Evolutionary conservation across 2,329 filamentous ascomycete species (phyloP).

Genomic region (Lizonia empirigonia): DNA sequence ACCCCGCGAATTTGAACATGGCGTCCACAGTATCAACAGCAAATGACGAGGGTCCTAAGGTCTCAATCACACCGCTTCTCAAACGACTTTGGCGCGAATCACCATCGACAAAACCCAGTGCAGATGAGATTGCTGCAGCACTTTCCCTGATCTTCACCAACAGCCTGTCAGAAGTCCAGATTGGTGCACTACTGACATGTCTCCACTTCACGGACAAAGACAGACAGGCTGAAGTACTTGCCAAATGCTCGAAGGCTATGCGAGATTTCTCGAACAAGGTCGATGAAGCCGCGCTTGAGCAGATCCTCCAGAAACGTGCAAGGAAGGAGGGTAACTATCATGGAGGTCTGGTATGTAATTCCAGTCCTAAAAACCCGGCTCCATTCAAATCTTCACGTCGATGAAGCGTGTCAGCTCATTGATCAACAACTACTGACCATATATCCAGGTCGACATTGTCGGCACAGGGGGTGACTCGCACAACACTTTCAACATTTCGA

Average conservation of each 20-base stretch:
- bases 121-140: constrained; percentile 85
- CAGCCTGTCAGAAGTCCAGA: constrained; percentile 84
- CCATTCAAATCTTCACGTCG: background rate
- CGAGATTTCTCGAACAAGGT: constrained; percentile 75
- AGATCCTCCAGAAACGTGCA: constrained; percentile 65
- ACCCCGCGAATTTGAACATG: constrained; percentile 17
- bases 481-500: constrained; percentile 98
- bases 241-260: constrained; percentile 84
- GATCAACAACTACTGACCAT: constrained; percentile 10
- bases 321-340: constrained; percentile 74
- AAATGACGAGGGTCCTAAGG: constrained; percentile 37
- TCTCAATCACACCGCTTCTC: constrained; percentile 72
- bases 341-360: constrained; percentile 75
- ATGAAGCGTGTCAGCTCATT: background rate
- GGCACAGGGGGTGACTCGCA: constrained; percentile 95
- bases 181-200: constrained; percentile 83
- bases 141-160: constrained; percentile 92
- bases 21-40: constrained; percentile 35
- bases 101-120: constrained; percentile 57
- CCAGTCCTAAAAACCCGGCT: background rate
- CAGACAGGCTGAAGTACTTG: constrained; percentile 81
- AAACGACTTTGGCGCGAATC: constrained; percentile 70
- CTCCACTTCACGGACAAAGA: constrained; percentile 91
- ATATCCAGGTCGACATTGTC: constrained; percentile 82
- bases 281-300: constrained; percentile 66